These are phyloP conservation scores for Actinidia polygama DNA, from an alignment of 179 eudicot species.

Conservation along the genomic window DNA sequence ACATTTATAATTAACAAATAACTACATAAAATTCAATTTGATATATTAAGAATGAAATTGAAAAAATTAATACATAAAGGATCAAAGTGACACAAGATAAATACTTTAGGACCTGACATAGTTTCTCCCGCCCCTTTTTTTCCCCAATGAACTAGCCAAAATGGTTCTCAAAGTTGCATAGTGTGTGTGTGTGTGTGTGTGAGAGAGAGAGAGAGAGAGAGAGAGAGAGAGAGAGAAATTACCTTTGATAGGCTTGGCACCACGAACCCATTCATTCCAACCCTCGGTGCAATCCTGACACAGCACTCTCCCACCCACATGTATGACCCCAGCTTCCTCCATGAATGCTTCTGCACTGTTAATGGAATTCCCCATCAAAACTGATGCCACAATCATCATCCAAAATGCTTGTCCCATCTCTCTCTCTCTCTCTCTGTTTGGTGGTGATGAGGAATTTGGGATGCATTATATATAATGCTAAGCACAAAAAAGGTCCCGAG, in stretches of 20 bases:
- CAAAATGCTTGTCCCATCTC: conserved; percentile 10
- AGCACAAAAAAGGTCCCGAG: background rate
- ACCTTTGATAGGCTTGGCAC: conserved; percentile 70
- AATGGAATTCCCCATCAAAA: conserved; percentile 25
- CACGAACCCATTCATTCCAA: conserved; percentile 72
- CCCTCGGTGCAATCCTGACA: conserved; percentile 72
- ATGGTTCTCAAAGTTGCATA: too few relatives aligned
- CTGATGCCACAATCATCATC: conserved; percentile 26
- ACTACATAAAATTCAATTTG: too few relatives aligned
- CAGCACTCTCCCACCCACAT: conserved; percentile 68
- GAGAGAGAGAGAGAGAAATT: background rate
- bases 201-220: background rate
- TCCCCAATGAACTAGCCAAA: too few relatives aligned
- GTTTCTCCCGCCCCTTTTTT: too few relatives aligned
- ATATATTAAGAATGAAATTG: too few relatives aligned
- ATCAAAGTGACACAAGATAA: too few relatives aligned
- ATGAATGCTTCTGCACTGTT: conserved; percentile 27
- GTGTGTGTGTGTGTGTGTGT: too few relatives aligned
- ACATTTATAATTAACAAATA: too few relatives aligned
- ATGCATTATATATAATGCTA: background rate
- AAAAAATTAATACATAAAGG: too few relatives aligned
- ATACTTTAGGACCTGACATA: too few relatives aligned
- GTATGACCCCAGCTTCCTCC: conserved; percentile 38
- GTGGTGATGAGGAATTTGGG: too few relatives aligned
- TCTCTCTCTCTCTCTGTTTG: conserved; percentile 14